Evolutionary conservation across 306 rosid species (phyloP), one percentile per base, ranked within the genome.

Genomic region (Vigna reflexopilosa): DNA sequence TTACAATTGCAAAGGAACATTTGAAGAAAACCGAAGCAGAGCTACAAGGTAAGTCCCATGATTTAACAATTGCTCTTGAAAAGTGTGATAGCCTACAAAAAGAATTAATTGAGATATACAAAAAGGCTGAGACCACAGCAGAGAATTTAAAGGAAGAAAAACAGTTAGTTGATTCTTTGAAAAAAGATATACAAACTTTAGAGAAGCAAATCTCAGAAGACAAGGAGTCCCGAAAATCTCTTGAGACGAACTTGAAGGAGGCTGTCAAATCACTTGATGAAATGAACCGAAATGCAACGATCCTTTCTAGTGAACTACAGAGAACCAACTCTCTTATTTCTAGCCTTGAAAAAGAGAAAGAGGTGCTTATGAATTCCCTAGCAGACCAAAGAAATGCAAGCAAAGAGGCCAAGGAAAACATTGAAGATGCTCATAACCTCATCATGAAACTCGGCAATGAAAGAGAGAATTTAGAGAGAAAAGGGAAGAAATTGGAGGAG

Each of bases 191-290:
- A 8, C 80, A 84, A 51, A 72, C 88, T 54, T 67, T 93, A 83
- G 90, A 93, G 88, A 88, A 80, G 84, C 94, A 91, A 82, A 85
- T 86, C 45, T 73, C 67, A 36, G 80, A 79, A 20, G 93, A 91
- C 82, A 89, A 71, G 75, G 93, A 90, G 62, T 82, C 86, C 9
- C 86, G 75, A 2, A 90, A 49, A 77, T 77, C 89, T 72, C 86
- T 93, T 32, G 91, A 95, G 78, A 77, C 28, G 70, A 96, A 91
- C 83, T 78, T 93, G 70, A 96, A 88, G 82, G 89, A 90, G 83
- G 91, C 96, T 36, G 90, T 90, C 47, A 86, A 81, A 72, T 87
- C 99, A 56, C 91, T 95, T 5, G 99, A 95, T 62, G 97, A 90
- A 83, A 81, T 93, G 90, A 91, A 85, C 80, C 87, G 57, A 73